Evolutionary conservation across 2,329 filamentous ascomycete species (phyloP), one percentile per base, ranked within the genome.

Genomic region (Colletotrichum sp.): DNA sequence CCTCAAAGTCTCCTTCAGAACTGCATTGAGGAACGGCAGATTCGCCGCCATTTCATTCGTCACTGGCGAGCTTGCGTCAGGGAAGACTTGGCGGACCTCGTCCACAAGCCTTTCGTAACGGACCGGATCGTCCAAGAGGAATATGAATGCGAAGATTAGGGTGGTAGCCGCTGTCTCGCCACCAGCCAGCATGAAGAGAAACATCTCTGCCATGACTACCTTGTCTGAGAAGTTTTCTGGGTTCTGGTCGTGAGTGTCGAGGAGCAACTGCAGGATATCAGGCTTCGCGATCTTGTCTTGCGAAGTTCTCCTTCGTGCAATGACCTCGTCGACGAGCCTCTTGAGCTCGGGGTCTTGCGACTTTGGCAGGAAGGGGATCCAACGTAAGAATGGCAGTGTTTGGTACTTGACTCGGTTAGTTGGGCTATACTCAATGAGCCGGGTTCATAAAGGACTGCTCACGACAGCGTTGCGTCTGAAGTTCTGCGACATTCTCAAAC

Each of bases 1-100:
- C 0, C 85, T 78, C 8, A 86, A 78, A 1, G 79, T 78, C 68
- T 87, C 85, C 77, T 86, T 86, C 70, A 87, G 81, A 7, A 86
- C 82, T 9, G 84, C 84, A 4, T 36, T 82, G 5, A 89, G 89
- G 79, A 90, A 91, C 1, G 86, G 84, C 26, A 92, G 83, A 55
- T 87, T 34, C 24, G 16, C 26, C 52, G 55, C 28, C n/a, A 21
- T 9, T 21, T 68, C 65, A 9, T 68, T 49, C 15, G 65, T 57
- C 28, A 68, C 44, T 26, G 49, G 65, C 13, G 66, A 60, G 28
- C 28, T 9, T n/a, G 66, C 52, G 21, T n/a, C 18, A 13, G 66
- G 66, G 16, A 69, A 60, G 30, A 34, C 16, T 21, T 59, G 21
- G 16, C 66, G 66, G 24, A 60, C 5, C 15, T 69, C 52, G 12